phyloP scores from a whole-genome alignment of 2,329 filamentous ascomycete genomes.

The Thelonectria blattea region DNA sequence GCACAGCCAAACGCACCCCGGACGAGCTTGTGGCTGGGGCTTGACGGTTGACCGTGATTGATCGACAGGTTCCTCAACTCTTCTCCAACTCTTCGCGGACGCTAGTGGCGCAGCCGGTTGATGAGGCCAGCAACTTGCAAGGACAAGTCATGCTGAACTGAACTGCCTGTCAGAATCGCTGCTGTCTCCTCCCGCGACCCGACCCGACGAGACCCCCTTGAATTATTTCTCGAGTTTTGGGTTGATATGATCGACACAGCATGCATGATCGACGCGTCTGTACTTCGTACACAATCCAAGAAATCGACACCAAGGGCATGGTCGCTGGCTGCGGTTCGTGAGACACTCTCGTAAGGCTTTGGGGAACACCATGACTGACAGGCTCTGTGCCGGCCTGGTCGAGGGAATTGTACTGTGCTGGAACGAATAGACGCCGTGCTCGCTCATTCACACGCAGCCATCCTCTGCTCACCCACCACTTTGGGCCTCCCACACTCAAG shows the following conservation, averaged over 20 bases:
- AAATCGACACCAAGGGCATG: conserved; percentile 5
- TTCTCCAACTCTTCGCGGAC: conserved; percentile 15
- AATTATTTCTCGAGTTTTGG: neutral
- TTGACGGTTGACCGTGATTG: neutral
- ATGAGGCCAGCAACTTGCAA: conserved; percentile 8
- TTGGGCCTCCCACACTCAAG: too few species aligned
- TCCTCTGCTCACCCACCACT: too few species aligned
- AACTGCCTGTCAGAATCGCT: neutral
- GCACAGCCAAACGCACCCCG: neutral
- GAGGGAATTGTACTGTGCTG: too few species aligned
- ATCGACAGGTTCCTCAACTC: neutral
- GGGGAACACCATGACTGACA: too few species aligned
- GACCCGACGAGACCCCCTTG: too few species aligned
- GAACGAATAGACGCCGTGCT: too few species aligned
- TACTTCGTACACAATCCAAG: neutral
- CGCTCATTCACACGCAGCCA: too few species aligned
- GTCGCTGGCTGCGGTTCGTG: neutral
- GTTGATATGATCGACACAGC: neutral
- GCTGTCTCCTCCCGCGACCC: too few species aligned
- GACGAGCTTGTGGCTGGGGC: conserved; percentile 1
- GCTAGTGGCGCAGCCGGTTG: conserved; percentile 16
- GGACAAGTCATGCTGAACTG: neutral
- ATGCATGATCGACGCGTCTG: conserved; percentile 11
- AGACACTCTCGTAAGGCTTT: neutral
- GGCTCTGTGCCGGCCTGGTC: too few species aligned